These are phyloP conservation scores for Simplicillium sp. DNA, from an alignment of 2,329 filamentous ascomycete genomes.

Conservation along the genomic window DNA sequence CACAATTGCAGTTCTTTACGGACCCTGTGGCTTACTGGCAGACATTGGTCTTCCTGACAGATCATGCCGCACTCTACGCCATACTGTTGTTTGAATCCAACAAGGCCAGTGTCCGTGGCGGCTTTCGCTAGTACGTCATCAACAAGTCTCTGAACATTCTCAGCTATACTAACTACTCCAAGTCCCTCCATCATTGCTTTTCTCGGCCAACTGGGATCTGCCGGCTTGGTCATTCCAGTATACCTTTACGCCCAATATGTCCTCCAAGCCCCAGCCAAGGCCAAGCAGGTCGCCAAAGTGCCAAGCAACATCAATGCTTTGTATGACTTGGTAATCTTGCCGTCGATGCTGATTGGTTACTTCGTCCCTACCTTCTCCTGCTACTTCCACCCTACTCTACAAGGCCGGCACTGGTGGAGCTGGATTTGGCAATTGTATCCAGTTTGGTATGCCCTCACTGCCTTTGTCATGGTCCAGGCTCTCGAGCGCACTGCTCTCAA, in stretches of 20 bases:
- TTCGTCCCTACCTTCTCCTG: conserved; percentile 11
- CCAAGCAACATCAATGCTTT: no score
- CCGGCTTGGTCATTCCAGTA: no score
- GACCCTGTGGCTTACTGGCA: conserved; percentile 16
- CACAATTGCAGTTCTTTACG: conserved; percentile 13
- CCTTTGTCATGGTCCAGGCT: conserved; percentile 9
- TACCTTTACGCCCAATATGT: no score
- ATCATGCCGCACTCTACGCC: conserved; percentile 16
- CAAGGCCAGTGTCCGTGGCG: neutral
- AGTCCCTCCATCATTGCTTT: no score
- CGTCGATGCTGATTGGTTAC: conserved; percentile 10
- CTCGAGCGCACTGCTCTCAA: no score
- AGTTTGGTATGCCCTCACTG: conserved; percentile 12
- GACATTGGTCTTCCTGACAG: conserved; percentile 16
- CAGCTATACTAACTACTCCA: no score
- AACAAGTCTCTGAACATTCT: no score
- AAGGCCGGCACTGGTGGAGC: conserved; percentile 17
- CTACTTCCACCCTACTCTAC: conserved; percentile 12
- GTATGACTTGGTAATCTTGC: conserved; percentile 3
- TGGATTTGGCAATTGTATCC: conserved; percentile 21
- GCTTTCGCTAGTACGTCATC: no score
- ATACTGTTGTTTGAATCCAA: conserved; percentile 16
- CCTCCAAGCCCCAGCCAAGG: no score
- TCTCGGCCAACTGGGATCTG: no score
- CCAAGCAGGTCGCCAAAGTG: no score